Percentiles rank a stretch among this genome's conserved stretches.
Conservation (phyloP, 768 basidiomycete genomes). For the Mycena leptocephala region DNA sequence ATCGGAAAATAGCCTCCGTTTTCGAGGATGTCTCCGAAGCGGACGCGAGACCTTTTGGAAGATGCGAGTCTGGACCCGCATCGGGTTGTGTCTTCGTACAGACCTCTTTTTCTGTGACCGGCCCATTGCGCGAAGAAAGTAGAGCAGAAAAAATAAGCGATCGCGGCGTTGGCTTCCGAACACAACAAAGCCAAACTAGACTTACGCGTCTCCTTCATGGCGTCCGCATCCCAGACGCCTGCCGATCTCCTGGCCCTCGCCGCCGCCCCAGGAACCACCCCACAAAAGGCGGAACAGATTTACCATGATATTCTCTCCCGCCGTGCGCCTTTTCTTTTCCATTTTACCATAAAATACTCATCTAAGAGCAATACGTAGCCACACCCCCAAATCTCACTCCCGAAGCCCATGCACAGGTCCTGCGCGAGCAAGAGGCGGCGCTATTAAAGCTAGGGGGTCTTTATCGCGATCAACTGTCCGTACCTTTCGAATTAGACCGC, state of each 20-base stretch:
- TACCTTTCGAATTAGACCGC: slow-evolving; percentile 21
- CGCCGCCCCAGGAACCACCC: slow-evolving; percentile 61
- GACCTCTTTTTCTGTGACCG: slow-evolving; percentile 92
- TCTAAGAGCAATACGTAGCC: slow-evolving; percentile 37
- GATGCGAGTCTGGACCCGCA: slow-evolving; percentile 96
- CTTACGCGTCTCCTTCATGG: slow-evolving; percentile 40
- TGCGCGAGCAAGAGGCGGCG: slow-evolving; percentile 89
- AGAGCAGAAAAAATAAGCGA: background rate
- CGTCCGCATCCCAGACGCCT: slow-evolving; percentile 48
- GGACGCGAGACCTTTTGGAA: slow-evolving; percentile 86
- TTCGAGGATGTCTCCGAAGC: slow-evolving; percentile 84
- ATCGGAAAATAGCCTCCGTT: slow-evolving; percentile 89
- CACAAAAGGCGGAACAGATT: slow-evolving; percentile 78
- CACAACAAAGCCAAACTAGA: background rate
- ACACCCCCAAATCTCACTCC: slow-evolving; percentile 44
- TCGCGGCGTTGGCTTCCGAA: background rate
- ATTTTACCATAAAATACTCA: background rate
- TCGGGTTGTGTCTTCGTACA: slow-evolving; percentile 92
- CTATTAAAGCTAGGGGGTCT: slow-evolving; percentile 90
- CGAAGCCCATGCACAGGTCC: slow-evolving; percentile 67
- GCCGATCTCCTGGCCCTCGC: slow-evolving; percentile 73
- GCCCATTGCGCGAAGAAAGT: slow-evolving; percentile 72
- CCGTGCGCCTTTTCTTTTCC: slow-evolving; percentile 42
- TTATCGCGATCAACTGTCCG: slow-evolving; percentile 89
- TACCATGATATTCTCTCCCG: slow-evolving; percentile 79